Percentiles rank a stretch among this genome's conserved stretches.
phyloP scores from a whole-genome alignment of 805 yeast genomes.

The Pichia cephalocereana region DNA sequence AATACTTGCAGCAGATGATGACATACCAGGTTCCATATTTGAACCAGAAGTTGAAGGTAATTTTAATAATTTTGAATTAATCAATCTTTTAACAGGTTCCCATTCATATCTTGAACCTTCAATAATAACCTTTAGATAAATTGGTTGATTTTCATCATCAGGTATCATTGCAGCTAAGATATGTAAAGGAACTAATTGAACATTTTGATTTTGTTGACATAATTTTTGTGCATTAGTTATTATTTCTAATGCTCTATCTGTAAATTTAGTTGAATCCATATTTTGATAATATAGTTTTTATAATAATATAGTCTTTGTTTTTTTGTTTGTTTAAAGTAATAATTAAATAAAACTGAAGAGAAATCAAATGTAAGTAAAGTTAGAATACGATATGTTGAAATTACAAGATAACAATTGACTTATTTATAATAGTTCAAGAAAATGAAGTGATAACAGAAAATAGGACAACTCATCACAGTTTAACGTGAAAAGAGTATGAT shows the following conservation, averaged over 20 bases:
- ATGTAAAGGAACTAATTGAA: slow-evolving; percentile 83
- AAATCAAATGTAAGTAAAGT: not conserved
- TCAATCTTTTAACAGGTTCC: slow-evolving; percentile 65
- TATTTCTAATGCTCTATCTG: slow-evolving; percentile 85
- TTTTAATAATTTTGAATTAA: slow-evolving; percentile 74
- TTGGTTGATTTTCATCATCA: slow-evolving; percentile 39
- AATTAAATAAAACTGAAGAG: not conserved
- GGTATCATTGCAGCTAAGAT: slow-evolving; percentile 85
- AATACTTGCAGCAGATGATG: slow-evolving; percentile 68
- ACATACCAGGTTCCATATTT: slow-evolving; percentile 70
- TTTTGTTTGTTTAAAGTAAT: not conserved
- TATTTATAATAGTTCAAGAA: not conserved
- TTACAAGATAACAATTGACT: no score
- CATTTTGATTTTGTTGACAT: slow-evolving; percentile 77
- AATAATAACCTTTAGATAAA: slow-evolving; percentile 70
- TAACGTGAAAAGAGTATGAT: not conserved
- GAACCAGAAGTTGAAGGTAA: slow-evolving; percentile 86
- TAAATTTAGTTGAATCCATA: slow-evolving; percentile 71
- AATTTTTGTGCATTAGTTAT: slow-evolving; percentile 71
- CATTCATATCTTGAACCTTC: slow-evolving; percentile 88
- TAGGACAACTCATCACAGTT: no score
- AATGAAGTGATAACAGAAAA: no score
- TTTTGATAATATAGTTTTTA: not conserved
- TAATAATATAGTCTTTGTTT: not conserved
- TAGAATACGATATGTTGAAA: not conserved